Base-by-base conservation (phyloP, 768 basidiomycete species). In the Termitomyces sp. region DNA sequence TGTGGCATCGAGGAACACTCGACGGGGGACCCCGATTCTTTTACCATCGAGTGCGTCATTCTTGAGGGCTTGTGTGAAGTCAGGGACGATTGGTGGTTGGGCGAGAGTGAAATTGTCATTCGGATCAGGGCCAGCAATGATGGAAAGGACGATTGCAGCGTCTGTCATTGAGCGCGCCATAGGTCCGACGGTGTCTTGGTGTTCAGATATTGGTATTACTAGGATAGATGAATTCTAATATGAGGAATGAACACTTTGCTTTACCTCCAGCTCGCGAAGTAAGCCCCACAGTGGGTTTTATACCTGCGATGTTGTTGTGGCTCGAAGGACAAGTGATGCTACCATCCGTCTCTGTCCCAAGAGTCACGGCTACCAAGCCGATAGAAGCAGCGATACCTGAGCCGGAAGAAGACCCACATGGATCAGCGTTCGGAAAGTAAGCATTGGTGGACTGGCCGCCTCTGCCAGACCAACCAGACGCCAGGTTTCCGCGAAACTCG, bases 101-200 rank as follows among this genome's bases (percentile, higher is more conserved):
- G 76, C 76, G 1, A 82, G 70, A 0, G 84, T 86, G 59, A 77
- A 81, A 61, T 81, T 80, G 68, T 86, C 85, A 32, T 82, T 80
- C 5, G 78, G 76, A 60, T 86, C 85, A 36, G 72, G 74, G 1
- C 84, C 85, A 0, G 84, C 83, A 47, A 86, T 86, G 48, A 81
- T 68, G n/a, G 80, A 79, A 11, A 87, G 75, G 1, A 86, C 77
- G 40, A 81, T 77, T 0, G 85, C 85, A 0, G 80, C 83, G 59
- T 87, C 86, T 0, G 81, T 68, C 29, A 86, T 61, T 3, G 82
- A 81, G 6, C 85, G 77, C 3, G 81, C 71, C 62, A 87, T 78
- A 0, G 86, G 85, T 0, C 86, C 86, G 2, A 86, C 77, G 2
- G 84, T 81, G 63, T 87, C 86, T 69, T 85, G 84, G 63, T 84